Percentiles rank a stretch among this genome's conserved stretches.
phyloP scores from a whole-genome alignment of 768 basidiomycete genomes.

The Amanita fuliginea region DNA sequence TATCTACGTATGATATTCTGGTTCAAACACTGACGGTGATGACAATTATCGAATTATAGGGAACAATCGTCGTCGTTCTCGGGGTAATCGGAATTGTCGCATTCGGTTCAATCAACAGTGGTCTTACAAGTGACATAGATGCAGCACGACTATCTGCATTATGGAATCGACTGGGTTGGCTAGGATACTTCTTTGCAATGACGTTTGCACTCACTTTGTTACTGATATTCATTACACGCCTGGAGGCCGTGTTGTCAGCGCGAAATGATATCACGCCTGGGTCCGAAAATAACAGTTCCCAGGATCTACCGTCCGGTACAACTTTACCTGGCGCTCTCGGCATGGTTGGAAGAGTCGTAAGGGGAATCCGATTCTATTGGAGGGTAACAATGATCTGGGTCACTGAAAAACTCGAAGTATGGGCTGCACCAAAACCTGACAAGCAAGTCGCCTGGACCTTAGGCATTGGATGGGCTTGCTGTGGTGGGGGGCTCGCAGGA shows the following conservation, averaged over 20 bases:
- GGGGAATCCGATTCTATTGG: conserved; percentile 30
- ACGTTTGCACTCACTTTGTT: conserved; percentile 51
- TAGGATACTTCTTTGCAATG: conserved; percentile 84
- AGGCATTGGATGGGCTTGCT: conserved; percentile 91
- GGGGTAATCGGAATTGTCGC: conserved; percentile 85
- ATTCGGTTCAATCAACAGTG: conserved; percentile 77
- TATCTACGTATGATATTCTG: conserved; percentile 52
- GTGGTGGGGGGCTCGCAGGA: conserved; percentile 85
- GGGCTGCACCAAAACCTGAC: conserved; percentile 76
- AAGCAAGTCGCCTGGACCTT: conserved; percentile 82
- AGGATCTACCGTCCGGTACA: neutral
- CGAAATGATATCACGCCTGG: conserved; percentile 44
- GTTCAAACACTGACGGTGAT: neutral
- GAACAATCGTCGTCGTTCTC: conserved; percentile 71
- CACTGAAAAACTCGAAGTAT: conserved; percentile 53
- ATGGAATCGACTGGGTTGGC: conserved; percentile 84
- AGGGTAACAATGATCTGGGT: conserved; percentile 37
- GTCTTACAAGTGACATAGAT: conserved; percentile 63
- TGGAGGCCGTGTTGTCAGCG: conserved; percentile 62
- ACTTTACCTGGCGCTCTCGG: conserved; percentile 6
- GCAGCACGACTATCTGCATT: conserved; percentile 68
- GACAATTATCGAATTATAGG: conserved; percentile 29
- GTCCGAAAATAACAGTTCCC: conserved; percentile 1
- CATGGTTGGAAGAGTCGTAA: conserved; percentile 12
- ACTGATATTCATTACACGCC: conserved; percentile 56